Conservation (phyloP, 306 rosid genomes). For the Hippophae rhamnoides region DNA sequence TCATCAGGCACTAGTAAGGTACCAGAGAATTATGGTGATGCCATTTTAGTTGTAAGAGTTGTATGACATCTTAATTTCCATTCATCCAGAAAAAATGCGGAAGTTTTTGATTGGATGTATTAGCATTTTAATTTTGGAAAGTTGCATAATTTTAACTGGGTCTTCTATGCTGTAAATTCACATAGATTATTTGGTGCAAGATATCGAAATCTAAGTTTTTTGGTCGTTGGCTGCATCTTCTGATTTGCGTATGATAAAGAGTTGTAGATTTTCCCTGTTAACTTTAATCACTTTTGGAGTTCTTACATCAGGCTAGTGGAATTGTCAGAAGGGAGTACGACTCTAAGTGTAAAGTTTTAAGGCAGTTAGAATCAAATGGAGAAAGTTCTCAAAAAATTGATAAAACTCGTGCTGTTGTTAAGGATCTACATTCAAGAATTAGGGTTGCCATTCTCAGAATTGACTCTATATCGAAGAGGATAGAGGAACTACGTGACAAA, state of each 20-base stretch:
- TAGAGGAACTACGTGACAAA: slow-evolving; percentile 80
- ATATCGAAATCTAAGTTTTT: neutral
- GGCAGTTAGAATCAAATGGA: slow-evolving; percentile 70
- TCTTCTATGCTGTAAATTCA: neutral
- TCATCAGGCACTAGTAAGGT: neutral
- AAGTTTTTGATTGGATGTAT: neutral
- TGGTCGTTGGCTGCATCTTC: neutral
- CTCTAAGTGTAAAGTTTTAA: slow-evolving; percentile 58
- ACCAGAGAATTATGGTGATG: neutral
- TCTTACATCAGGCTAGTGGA: slow-evolving; percentile 68
- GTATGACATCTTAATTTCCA: neutral
- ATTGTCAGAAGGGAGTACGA: slow-evolving; percentile 75
- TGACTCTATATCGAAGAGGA: slow-evolving; percentile 84
- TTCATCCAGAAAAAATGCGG: slow-evolving; percentile 1
- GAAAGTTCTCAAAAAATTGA: slow-evolving; percentile 45
- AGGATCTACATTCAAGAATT: slow-evolving; percentile 91
- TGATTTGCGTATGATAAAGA: neutral
- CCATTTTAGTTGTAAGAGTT: neutral
- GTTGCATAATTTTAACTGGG: neutral
- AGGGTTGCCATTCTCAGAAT: slow-evolving; percentile 73
- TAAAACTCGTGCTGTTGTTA: slow-evolving; percentile 75
- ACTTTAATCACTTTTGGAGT: neutral
- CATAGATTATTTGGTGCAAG: neutral
- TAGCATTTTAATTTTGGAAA: slow-evolving; percentile 1
- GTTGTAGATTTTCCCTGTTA: slow-evolving; percentile 1